Base-by-base conservation (phyloP, 208 protist genomes). In the Leishmania lainsoni region DNA sequence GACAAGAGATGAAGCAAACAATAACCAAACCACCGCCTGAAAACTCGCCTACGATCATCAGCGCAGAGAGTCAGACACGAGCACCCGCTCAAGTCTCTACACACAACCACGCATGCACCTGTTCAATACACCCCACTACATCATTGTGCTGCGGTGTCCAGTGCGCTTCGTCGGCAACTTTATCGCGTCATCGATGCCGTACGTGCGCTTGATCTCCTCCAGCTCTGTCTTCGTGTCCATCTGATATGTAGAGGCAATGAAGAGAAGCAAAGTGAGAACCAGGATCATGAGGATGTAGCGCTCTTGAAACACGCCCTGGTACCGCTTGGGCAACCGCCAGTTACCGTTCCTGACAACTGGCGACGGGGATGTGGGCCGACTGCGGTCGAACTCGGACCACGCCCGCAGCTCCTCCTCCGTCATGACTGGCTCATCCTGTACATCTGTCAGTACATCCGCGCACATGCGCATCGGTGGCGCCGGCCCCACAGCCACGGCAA, bases 141-240 rank as follows among this genome's bases (percentile, higher is more conserved):
- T 35, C 48, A n/a, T 32, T 49, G 16, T 22, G 17, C 12, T 45
- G n/a, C 0, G 17, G 26, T 65, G 8, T 29, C 9, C 6, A 20
- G 35, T 2, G 52, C 22, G 2, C 26, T 32, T 1, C 17, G 52
- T 48, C 10, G 68, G 12, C 0, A 49, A 49, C 54, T 74, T 72
- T 26, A 77, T 32, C 8, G 76, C 68, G 48, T 80, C 81, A 6
- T 80, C 76, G 1, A 80, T 42, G 70, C 78, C 45, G 69, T 84
- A 84, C 81, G 80, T 80, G 58, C 81, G 81, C 48, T 84, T 80
- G 65, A 85, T 85, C 73, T 85, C 72, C 54, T 85, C 81, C 45
- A 81, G n/a, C 65, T 85, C 81, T 4, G 76, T 79, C 72, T 78
- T 81, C 39, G 63, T 81, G 65, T 85, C 81, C 39, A 76, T 65